Percentiles rank a stretch among this genome's conserved stretches.
These are phyloP conservation scores for Rhododendron molle DNA, from an alignment of 148 eudicot genomes.

Conservation along the genomic window DNA sequence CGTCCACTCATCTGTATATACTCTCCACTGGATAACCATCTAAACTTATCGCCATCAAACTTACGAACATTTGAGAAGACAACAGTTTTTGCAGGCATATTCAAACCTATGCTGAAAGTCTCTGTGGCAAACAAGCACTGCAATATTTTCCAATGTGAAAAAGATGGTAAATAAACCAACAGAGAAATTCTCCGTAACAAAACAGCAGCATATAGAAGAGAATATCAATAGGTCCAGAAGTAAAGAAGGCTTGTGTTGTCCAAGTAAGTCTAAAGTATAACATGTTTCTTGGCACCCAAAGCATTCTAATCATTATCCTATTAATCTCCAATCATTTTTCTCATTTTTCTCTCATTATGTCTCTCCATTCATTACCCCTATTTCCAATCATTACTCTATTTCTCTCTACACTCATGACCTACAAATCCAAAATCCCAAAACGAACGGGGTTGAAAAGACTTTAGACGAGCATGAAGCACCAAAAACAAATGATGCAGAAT, in stretches of 20 bases:
- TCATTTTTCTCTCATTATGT: too few relatives aligned
- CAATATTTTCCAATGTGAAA: slow-evolving; percentile 23
- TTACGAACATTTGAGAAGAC: slow-evolving; percentile 98
- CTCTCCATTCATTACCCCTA: too few relatives aligned
- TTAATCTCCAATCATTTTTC: too few relatives aligned
- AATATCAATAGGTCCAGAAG: background rate
- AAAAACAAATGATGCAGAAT: background rate
- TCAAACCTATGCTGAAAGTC: slow-evolving; percentile 96
- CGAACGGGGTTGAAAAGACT: background rate
- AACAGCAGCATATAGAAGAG: background rate
- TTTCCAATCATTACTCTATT: too few relatives aligned
- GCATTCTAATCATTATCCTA: background rate
- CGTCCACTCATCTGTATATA: slow-evolving; percentile 99
- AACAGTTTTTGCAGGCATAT: slow-evolving; percentile 99
- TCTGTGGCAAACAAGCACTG: slow-evolving; percentile 99
- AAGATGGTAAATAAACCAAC: background rate
- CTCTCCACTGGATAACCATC: slow-evolving; percentile 98
- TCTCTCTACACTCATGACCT: too few relatives aligned
- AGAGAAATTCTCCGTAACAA: background rate
- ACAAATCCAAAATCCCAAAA: too few relatives aligned
- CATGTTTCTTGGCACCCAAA: background rate
- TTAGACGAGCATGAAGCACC: background rate
- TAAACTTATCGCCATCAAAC: slow-evolving; percentile 92
- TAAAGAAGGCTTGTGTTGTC: background rate
- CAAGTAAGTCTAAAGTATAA: background rate